These are phyloP conservation scores for Kingdonia uniflora DNA, from an alignment of 164 flowering plant species.

Conservation along the genomic window DNA sequence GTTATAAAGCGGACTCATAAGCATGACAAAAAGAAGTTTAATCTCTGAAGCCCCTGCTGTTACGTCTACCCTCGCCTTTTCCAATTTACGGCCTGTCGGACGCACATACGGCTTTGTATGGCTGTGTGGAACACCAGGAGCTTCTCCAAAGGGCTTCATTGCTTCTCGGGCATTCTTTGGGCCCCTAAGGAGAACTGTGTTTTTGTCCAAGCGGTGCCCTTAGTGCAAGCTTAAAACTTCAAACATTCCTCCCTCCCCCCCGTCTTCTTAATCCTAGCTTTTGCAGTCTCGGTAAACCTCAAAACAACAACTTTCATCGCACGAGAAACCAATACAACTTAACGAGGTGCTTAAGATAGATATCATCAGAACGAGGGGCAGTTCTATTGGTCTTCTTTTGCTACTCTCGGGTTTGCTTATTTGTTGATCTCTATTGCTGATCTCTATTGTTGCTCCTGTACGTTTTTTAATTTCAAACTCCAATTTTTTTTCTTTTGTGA, in stretches of 20 bases:
- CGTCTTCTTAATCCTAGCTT: too few species aligned
- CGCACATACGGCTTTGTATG: constrained; percentile 27
- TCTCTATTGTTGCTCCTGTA: too few species aligned
- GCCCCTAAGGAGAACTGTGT: constrained; percentile 26
- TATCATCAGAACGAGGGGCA: neutral
- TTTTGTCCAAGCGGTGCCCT: constrained; percentile 27
- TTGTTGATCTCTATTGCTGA: too few species aligned
- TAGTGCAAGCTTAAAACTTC: constrained; percentile 10
- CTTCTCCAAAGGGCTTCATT: constrained; percentile 24
- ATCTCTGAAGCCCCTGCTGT: constrained; percentile 25
- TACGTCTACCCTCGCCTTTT: constrained; percentile 21
- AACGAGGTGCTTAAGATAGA: constrained; percentile 4
- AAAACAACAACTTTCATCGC: too few species aligned
- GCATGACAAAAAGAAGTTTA: constrained; percentile 1
- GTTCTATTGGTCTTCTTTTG: neutral
- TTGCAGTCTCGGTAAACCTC: too few species aligned
- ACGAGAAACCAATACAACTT: constrained; percentile 23
- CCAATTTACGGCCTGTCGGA: constrained; percentile 27
- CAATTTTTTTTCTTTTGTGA: too few species aligned
- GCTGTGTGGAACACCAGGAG: constrained; percentile 29
- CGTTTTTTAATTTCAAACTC: too few species aligned
- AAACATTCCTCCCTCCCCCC: constrained; percentile 16
- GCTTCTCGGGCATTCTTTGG: constrained; percentile 29
- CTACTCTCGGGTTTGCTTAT: too few species aligned
- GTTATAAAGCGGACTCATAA: too few species aligned